phyloP scores from a whole-genome alignment of 2,329 filamentous ascomycete genomes.

The Tolypocladium sp. region DNA sequence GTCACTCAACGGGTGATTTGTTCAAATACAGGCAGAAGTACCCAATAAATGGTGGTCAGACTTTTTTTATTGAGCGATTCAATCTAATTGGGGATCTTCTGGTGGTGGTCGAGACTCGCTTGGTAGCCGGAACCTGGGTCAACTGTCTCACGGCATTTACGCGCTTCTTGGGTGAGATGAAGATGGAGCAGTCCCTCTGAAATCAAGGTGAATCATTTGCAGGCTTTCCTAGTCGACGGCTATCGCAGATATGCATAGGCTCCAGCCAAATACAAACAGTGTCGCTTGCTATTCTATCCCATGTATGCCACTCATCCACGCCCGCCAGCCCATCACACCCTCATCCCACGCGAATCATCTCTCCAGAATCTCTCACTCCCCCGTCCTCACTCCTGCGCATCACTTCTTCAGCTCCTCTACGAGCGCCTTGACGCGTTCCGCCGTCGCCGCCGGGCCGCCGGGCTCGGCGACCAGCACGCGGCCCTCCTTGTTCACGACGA shows the following conservation, averaged over 20 bases:
- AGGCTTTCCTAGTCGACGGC: not conserved
- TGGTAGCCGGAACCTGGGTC: not conserved
- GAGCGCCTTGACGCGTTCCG: conserved; percentile 66
- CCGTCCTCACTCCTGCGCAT: not conserved
- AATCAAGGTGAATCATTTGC: not conserved
- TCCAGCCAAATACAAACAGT: not conserved
- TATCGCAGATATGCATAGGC: not conserved
- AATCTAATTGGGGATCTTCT: too few relatives aligned
- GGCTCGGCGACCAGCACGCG: conserved; percentile 68
- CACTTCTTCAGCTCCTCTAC: conserved; percentile 36
- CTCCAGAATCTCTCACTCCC: not conserved
- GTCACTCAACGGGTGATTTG: too few relatives aligned
- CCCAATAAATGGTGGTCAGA: too few relatives aligned
- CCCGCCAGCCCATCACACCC: not conserved
- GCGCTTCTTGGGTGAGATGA: not conserved
- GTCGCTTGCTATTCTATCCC: conserved; percentile 2
- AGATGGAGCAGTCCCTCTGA: not conserved
- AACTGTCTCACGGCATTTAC: not conserved
- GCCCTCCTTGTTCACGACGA: conserved; percentile 73
- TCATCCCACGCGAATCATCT: not conserved
- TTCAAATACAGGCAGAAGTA: too few relatives aligned
- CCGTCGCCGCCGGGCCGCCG: conserved; percentile 69
- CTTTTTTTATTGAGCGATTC: not conserved
- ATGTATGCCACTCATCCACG: not conserved
- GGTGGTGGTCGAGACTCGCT: not conserved